phyloP scores from a whole-genome alignment of 2,329 filamentous ascomycete genomes.

The Xylariaceae sp. region DNA sequence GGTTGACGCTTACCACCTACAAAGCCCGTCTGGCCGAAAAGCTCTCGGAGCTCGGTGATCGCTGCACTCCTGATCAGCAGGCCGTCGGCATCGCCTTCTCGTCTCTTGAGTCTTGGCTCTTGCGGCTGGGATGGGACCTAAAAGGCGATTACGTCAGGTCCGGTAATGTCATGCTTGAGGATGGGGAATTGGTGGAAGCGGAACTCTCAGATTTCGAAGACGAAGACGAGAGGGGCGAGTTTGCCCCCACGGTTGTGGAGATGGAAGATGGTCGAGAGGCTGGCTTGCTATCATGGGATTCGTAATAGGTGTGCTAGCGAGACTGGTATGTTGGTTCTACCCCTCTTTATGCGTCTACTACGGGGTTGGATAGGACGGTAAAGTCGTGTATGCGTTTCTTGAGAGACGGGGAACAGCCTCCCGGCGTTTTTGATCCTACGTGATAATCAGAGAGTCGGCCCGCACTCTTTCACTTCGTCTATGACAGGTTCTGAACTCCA shows the following conservation, averaged over 20 bases:
- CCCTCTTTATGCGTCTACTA: neutral
- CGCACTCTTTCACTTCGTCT: neutral
- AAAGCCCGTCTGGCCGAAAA: slow-evolving; percentile 50
- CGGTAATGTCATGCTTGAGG: slow-evolving; percentile 49
- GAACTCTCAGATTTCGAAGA: slow-evolving; percentile 49
- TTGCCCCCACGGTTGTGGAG: slow-evolving; percentile 50
- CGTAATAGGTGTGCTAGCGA: neutral
- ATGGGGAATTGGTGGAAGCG: slow-evolving; percentile 47
- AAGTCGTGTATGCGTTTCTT: neutral
- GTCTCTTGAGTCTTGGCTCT: slow-evolving; percentile 45
- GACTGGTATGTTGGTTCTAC: neutral
- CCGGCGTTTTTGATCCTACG: neutral
- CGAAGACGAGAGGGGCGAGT: slow-evolving; percentile 53
- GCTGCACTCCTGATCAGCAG: slow-evolving; percentile 39
- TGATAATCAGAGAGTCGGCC: neutral
- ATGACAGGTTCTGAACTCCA: neutral
- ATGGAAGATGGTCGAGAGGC: slow-evolving; percentile 50
- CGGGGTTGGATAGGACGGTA: neutral
- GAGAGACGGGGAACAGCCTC: neutral
- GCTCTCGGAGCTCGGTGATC: slow-evolving; percentile 36
- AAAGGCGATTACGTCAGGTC: slow-evolving; percentile 45
- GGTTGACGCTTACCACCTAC: slow-evolving; percentile 50
- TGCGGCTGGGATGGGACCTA: slow-evolving; percentile 53
- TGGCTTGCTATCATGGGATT: slow-evolving; percentile 48
- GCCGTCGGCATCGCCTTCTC: slow-evolving; percentile 47